These are phyloP conservation scores for Paracoccidioides brasiliensis DNA, from an alignment of 2,329 filamentous ascomycete genomes.

Conservation along the genomic window DNA sequence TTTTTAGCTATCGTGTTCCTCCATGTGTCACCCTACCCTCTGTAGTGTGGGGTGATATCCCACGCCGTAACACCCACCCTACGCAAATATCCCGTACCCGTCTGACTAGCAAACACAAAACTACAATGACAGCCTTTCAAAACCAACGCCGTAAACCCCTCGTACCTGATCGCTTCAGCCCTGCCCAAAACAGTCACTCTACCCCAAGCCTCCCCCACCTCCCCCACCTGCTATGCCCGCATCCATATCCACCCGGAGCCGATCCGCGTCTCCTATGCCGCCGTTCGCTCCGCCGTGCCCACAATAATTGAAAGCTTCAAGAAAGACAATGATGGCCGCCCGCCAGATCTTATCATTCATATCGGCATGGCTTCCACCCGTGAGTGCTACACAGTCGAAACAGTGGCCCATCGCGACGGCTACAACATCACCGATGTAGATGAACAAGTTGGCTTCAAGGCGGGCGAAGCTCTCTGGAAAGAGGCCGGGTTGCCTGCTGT, in stretches of 20 bases:
- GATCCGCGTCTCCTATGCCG: conserved; percentile 57
- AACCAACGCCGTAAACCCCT: conserved; percentile 61
- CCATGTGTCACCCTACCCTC: background rate
- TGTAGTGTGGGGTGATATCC: too few relatives aligned
- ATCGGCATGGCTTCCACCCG: conserved; percentile 62
- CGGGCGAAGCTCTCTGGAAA: conserved; percentile 37
- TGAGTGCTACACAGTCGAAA: conserved; percentile 58
- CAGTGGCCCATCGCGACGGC: conserved; percentile 55
- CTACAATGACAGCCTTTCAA: conserved; percentile 56
- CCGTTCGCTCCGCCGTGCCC: conserved; percentile 52
- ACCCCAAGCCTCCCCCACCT: conserved; percentile 10
- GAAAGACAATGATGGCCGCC: conserved; percentile 25
- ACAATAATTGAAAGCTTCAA: conserved; percentile 42
- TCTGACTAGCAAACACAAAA: background rate
- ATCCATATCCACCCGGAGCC: conserved; percentile 46
- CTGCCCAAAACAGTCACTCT: conserved; percentile 53
- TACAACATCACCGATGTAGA: conserved; percentile 63
- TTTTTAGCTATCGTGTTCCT: background rate
- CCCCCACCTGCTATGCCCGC: conserved; percentile 20
- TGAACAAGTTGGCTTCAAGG: conserved; percentile 30
- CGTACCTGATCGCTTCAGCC: conserved; percentile 59
- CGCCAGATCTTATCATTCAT: conserved; percentile 57
- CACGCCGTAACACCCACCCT: background rate
- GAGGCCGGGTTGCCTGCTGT: conserved; percentile 37
- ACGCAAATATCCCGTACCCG: too few relatives aligned